These are phyloP conservation scores for Aureobasidium sp. DNA, from an alignment of 2,329 filamentous ascomycete species.

Conservation along the genomic window DNA sequence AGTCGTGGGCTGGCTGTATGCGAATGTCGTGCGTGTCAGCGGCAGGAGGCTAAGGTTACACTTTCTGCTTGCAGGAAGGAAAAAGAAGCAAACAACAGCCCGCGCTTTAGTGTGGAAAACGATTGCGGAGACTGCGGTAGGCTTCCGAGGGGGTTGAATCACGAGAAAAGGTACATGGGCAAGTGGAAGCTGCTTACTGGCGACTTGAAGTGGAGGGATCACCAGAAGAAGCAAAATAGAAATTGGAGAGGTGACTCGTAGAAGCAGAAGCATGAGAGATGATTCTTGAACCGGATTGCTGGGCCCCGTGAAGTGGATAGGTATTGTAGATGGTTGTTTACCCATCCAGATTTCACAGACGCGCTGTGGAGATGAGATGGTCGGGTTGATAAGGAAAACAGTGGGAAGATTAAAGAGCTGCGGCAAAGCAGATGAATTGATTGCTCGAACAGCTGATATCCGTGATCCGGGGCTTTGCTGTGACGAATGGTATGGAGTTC, in stretches of 20 bases:
- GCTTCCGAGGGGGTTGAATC: background rate
- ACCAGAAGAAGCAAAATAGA: background rate
- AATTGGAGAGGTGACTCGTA: slow-evolving; percentile 4
- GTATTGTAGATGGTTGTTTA: background rate
- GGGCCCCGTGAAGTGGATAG: slow-evolving; percentile 1
- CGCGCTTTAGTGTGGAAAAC: background rate
- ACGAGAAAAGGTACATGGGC: background rate
- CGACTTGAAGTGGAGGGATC: no score
- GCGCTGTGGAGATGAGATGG: slow-evolving; percentile 9
- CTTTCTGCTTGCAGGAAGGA: slow-evolving; percentile 2
- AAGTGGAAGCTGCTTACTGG: no score
- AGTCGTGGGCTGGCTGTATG: background rate
- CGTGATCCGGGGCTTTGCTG: background rate
- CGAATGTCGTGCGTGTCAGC: slow-evolving; percentile 3
- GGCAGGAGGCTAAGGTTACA: slow-evolving; percentile 11
- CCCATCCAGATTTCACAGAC: background rate
- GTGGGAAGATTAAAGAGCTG: no score
- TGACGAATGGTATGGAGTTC: background rate
- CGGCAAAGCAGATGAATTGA: background rate
- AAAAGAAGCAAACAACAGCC: slow-evolving; percentile 13
- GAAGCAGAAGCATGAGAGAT: background rate
- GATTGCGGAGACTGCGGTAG: background rate
- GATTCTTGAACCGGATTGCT: background rate
- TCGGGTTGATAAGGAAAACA: background rate
- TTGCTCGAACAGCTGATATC: slow-evolving; percentile 9